Base-by-base conservation (phyloP, 352 stramenopile species). In the Globisporangium ultimum region DNA sequence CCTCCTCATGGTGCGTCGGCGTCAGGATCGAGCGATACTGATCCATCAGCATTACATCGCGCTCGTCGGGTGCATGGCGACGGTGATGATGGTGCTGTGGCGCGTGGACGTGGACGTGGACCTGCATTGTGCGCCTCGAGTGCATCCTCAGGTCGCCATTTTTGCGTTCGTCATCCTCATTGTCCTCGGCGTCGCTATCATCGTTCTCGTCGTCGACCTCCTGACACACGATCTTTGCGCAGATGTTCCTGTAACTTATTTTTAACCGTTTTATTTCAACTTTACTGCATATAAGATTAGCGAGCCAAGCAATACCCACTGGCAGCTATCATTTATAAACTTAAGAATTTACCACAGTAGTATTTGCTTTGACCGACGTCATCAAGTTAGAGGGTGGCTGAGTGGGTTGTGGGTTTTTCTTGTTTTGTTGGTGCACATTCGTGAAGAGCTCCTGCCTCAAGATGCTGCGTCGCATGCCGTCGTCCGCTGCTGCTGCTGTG, bases 241-340 rank as follows among this genome's bases (percentile, higher is more conserved):
- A 91, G 59, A 11, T 78, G 80, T 58, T 91, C 78, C 63, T 89
- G 78, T n/a, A n/a, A n/a, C n/a, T n/a, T n/a, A n/a, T n/a, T n/a
- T n/a, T n/a, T n/a, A n/a, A n/a, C n/a, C n/a, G n/a, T n/a, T n/a
- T n/a, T n/a, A n/a, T n/a, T n/a, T n/a, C n/a, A n/a, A n/a, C n/a
- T n/a, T n/a, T n/a, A n/a, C n/a, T n/a, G n/a, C n/a, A n/a, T n/a
- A n/a, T n/a, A n/a, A n/a, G n/a, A n/a, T n/a, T n/a, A n/a, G n/a
- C n/a, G n/a, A n/a, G n/a, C n/a, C n/a, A n/a, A n/a, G n/a, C n/a
- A n/a, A n/a, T n/a, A n/a, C n/a, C n/a, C n/a, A n/a, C n/a, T 32
- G 5, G 2, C 24, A 32, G 5, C 2, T 32, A 5, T 32, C 24
- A 32, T 6, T 32, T 5, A 32, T 32, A 32, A 32, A 32, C 24